A percentile compares a stretch with the other conserved stretches of the same genome.
These are phyloP conservation scores for Fusarium sp. DNA, from an alignment of 2,329 filamentous ascomycete species.

Conservation along the genomic window DNA sequence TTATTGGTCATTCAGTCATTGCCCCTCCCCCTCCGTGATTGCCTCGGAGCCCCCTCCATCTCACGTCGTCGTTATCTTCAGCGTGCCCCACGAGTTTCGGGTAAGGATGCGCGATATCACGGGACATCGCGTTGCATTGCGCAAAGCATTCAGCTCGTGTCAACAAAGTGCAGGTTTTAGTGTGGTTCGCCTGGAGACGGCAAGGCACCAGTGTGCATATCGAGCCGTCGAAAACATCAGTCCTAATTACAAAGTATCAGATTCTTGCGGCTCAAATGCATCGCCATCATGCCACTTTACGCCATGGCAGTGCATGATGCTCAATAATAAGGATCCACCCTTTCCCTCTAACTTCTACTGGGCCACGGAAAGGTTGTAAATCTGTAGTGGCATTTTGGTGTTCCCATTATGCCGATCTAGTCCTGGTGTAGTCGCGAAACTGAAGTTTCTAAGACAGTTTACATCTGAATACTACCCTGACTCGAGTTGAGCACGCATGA, in stretches of 20 bases:
- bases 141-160: constrained; percentile 11
- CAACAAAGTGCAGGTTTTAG: background rate
- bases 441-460: constrained; percentile 24
- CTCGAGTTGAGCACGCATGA: constrained; percentile 14
- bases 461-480: constrained; percentile 23
- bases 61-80: constrained; percentile 21
- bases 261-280: constrained; percentile 23
- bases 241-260: constrained; percentile 18
- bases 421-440: constrained; percentile 1
- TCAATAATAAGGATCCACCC: constrained; percentile 5
- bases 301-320: constrained; percentile 19
- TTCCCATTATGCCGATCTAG: background rate
- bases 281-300: constrained; percentile 27
- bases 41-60: constrained; percentile 35
- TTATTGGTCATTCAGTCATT: constrained; percentile 19
- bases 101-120: constrained; percentile 34
- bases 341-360: background rate
- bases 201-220: constrained; percentile 27
- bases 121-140: constrained; percentile 41
- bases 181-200: constrained; percentile 24
- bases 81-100: constrained; percentile 20
- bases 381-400: background rate
- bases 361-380: background rate
- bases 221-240: constrained; percentile 2
- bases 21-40: constrained; percentile 29